Evolutionary conservation across 2,329 filamentous ascomycete species (phyloP).

Genomic region (Trematosphaeria pertusa): DNA sequence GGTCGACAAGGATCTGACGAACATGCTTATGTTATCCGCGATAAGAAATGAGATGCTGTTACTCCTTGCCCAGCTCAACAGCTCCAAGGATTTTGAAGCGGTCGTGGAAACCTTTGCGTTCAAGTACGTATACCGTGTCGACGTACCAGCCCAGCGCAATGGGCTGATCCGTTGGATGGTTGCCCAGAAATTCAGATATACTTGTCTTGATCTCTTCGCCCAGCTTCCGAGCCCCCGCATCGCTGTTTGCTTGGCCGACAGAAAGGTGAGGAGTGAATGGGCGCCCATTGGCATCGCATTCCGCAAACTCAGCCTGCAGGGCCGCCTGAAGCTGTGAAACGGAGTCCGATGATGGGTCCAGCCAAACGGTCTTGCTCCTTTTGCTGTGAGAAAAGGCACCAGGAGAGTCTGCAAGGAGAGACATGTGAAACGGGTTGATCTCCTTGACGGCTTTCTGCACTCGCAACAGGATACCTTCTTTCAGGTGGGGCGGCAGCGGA

Average conservation of each 20-base stretch:
- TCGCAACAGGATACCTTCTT: slow-evolving; percentile 26
- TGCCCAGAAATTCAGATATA: slow-evolving; percentile 11
- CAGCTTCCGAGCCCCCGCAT: slow-evolving; percentile 18
- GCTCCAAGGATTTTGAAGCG: slow-evolving; percentile 32
- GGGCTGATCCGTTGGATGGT: slow-evolving; percentile 2
- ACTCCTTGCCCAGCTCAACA: slow-evolving; percentile 10
- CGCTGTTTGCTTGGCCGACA: slow-evolving; percentile 31
- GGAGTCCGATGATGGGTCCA: slow-evolving; percentile 22
- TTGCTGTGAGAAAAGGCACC: slow-evolving; percentile 25
- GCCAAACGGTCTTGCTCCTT: slow-evolving; percentile 34
- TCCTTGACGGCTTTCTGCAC: slow-evolving; percentile 25
- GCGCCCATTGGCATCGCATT: slow-evolving; percentile 27
- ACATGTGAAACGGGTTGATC: slow-evolving; percentile 26
- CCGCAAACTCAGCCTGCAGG: slow-evolving; percentile 34
- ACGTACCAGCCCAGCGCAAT: slow-evolving; percentile 30
- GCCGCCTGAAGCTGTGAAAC: slow-evolving; percentile 30
- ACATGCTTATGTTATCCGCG: background rate
- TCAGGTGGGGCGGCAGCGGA: slow-evolving; percentile 13
- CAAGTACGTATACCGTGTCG: slow-evolving; percentile 36
- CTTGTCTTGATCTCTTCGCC: slow-evolving; percentile 21
- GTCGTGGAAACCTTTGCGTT: slow-evolving; percentile 30
- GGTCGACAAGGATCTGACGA: background rate
- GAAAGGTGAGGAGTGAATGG: slow-evolving; percentile 36
- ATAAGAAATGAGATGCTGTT: slow-evolving; percentile 2
- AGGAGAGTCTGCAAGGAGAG: slow-evolving; percentile 27